Evolutionary conservation across 108 stramenopile species (phyloP).

Genomic region (Schizochytrium sp.): DNA sequence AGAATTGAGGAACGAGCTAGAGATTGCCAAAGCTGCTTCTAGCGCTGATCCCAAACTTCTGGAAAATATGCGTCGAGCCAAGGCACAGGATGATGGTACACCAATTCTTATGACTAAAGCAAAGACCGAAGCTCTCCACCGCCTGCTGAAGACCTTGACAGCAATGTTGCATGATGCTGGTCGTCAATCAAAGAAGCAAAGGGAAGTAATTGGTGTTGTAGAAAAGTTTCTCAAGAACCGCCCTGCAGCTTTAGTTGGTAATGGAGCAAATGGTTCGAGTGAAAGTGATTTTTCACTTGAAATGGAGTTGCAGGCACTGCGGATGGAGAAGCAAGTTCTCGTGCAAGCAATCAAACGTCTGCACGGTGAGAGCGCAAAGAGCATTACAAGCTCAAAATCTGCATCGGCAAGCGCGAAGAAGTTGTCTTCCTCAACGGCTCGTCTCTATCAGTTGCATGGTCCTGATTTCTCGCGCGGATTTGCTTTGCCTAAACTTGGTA

Average conservation of each 20-base stretch:
- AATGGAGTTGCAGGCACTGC: not conserved
- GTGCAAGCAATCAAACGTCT: slow-evolving; percentile 12
- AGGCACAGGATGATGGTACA: not conserved
- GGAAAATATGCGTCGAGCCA: not conserved
- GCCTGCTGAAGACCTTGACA: not conserved
- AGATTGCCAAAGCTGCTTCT: not conserved
- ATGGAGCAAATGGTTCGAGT: not conserved
- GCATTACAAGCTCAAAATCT: not conserved
- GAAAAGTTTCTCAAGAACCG: not conserved
- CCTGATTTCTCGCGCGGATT: not conserved
- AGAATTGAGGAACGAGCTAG: not conserved
- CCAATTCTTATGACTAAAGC: not conserved
- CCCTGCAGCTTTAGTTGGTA: not conserved
- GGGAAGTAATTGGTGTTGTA: not conserved
- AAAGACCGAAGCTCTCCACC: not conserved
- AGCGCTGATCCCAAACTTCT: not conserved
- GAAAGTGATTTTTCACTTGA: not conserved
- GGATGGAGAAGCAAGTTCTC: slow-evolving; percentile 25
- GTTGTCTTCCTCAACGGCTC: not conserved
- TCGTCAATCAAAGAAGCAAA: not conserved
- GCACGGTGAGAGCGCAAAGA: not conserved
- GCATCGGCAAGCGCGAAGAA: not conserved
- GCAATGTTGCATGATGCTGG: slow-evolving; percentile 20
- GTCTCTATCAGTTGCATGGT: not conserved
- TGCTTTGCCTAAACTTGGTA: no score